phyloP scores from a whole-genome alignment of 768 basidiomycete genomes.

The Pleurotus salmoneostramineus region DNA sequence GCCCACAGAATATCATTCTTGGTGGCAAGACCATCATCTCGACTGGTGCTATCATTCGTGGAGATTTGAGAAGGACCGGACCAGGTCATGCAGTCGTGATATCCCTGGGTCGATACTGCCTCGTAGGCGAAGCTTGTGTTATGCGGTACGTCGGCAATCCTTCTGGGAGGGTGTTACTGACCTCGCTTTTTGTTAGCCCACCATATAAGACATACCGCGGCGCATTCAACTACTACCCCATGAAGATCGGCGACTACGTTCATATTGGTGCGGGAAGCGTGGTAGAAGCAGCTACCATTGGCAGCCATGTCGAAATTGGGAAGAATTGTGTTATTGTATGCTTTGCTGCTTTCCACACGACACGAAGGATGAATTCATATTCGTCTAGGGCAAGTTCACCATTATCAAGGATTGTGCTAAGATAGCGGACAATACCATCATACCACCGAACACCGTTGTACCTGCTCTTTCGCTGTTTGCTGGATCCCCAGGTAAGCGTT shows the following conservation, averaged over 20 bases:
- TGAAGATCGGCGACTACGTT: constrained; percentile 95
- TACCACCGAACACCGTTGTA: constrained; percentile 90
- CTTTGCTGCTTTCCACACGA: constrained; percentile 9
- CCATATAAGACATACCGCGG: constrained; percentile 89
- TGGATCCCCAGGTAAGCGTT: constrained; percentile 78
- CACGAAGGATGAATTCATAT: not conserved
- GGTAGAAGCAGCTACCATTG: constrained; percentile 93
- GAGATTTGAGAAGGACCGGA: constrained; percentile 86
- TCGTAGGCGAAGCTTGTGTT: constrained; percentile 85
- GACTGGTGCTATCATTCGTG: constrained; percentile 84
- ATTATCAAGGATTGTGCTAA: constrained; percentile 95
- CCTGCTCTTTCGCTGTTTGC: constrained; percentile 82
- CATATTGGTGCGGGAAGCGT: constrained; percentile 87
- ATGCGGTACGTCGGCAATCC: constrained; percentile 55
- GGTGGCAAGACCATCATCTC: constrained; percentile 97
- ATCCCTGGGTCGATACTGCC: constrained; percentile 88
- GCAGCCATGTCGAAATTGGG: constrained; percentile 92
- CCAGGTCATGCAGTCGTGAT: constrained; percentile 94
- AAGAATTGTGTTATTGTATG: constrained; percentile 92
- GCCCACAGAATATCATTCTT: constrained; percentile 94
- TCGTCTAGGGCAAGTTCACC: constrained; percentile 85
- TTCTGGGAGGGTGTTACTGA: not conserved
- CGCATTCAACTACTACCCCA: constrained; percentile 95
- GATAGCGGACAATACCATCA: constrained; percentile 83
- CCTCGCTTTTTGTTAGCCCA: constrained; percentile 41